A percentile compares a stretch with the other conserved stretches of the same genome.
Evolutionary conservation across 2,329 filamentous ascomycete genomes (phyloP).

Genomic region (Sporothrix variecibatus): DNA sequence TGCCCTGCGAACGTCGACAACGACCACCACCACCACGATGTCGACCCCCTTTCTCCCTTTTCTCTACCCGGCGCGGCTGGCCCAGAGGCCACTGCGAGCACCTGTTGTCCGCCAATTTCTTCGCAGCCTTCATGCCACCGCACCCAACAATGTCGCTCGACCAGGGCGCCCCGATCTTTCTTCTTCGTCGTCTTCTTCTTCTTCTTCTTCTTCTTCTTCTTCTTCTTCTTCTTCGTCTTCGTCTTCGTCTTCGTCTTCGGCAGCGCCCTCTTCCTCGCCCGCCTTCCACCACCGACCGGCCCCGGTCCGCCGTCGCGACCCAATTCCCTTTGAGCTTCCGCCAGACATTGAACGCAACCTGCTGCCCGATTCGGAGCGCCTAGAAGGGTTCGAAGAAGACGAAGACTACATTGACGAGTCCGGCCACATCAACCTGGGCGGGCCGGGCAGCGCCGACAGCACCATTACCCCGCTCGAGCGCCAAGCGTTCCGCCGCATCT

Average conservation of each 20-base stretch:
- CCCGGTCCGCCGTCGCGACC: constrained; percentile 33
- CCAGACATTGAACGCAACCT: constrained; percentile 40
- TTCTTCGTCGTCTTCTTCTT: background rate
- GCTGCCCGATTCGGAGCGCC: background rate
- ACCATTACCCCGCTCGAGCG: constrained; percentile 61
- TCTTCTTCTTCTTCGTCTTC: no score
- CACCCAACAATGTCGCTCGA: background rate
- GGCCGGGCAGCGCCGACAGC: constrained; percentile 33
- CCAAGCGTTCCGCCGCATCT: constrained; percentile 55
- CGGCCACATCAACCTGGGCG: constrained; percentile 6
- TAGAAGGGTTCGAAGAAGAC: constrained; percentile 22
- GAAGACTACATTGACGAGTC: constrained; percentile 32
- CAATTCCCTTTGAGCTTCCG: constrained; percentile 56
- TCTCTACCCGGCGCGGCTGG: constrained; percentile 71
- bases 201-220: no score
- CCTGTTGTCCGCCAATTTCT: constrained; percentile 34
- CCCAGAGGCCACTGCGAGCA: constrained; percentile 44
- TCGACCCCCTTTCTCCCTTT: constrained; percentile 62
- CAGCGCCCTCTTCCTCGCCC: background rate
- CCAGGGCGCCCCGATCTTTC: background rate
- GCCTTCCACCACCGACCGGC: background rate
- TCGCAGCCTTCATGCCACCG: constrained; percentile 34
- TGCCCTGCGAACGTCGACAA: background rate
- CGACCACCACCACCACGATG: constrained; percentile 40
- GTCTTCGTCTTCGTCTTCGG: no score